These are phyloP conservation scores for Cercospora zeina DNA, from an alignment of 2,329 filamentous ascomycete species.

Conservation along the genomic window DNA sequence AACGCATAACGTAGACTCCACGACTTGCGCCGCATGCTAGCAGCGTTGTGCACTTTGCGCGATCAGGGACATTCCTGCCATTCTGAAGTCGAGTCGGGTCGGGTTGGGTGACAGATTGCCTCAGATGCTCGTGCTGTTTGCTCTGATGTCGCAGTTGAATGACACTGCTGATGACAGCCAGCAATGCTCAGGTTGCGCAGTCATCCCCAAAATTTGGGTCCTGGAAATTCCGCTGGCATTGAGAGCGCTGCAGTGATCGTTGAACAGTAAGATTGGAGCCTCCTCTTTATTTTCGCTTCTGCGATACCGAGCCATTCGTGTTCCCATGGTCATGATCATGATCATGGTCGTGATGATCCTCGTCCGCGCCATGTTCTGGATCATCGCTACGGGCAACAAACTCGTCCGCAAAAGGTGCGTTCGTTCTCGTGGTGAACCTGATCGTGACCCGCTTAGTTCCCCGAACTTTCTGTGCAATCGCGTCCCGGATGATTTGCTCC, in stretches of 20 bases:
- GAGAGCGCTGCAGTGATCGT: not conserved
- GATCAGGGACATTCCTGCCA: too few relatives aligned
- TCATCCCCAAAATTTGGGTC: too few relatives aligned
- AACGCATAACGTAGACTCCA: too few relatives aligned
- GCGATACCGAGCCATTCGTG: constrained; percentile 13
- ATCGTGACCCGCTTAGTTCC: constrained; percentile 82
- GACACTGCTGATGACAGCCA: too few relatives aligned
- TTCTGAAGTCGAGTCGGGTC: too few relatives aligned
- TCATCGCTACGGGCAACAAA: constrained; percentile 41
- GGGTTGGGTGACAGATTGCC: too few relatives aligned
- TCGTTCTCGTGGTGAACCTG: constrained; percentile 66
- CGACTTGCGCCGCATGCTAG: not conserved
- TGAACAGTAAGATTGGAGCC: not conserved
- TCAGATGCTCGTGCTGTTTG: not conserved
- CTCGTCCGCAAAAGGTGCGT: constrained; percentile 68
- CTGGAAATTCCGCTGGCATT: too few relatives aligned
- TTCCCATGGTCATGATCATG: constrained; percentile 33
- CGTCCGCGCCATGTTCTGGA: constrained; percentile 27
- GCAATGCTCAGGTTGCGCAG: too few relatives aligned
- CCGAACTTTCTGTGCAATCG: constrained; percentile 73
- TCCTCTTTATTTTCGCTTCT: constrained; percentile 27
- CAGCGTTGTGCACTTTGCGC: too few relatives aligned
- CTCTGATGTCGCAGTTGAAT: not conserved
- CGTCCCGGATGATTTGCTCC: constrained; percentile 71
- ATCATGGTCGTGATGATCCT: constrained; percentile 28